These are phyloP conservation scores for Cercospora nicotianae DNA, from an alignment of 2,329 filamentous ascomycete genomes.

Conservation along the genomic window DNA sequence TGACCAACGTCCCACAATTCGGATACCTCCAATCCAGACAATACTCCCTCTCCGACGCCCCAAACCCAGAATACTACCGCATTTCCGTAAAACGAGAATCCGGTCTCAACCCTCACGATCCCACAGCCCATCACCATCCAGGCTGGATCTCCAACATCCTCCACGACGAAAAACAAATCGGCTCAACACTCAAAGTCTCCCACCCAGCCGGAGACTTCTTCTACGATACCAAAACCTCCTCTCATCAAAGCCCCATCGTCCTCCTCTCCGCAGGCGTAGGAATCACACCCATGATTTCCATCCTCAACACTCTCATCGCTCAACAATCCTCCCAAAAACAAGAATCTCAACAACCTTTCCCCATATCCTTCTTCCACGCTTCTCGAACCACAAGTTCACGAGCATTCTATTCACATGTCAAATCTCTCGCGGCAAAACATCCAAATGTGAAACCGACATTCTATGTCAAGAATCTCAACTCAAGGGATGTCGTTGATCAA, in stretches of 20 bases:
- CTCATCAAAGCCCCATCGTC: slow-evolving; percentile 55
- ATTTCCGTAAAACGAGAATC: slow-evolving; percentile 70
- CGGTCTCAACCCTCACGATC: slow-evolving; percentile 52
- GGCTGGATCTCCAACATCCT: slow-evolving; percentile 71
- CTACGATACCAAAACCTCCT: slow-evolving; percentile 52
- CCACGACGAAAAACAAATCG: slow-evolving; percentile 61
- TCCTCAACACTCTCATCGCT: slow-evolving; percentile 58
- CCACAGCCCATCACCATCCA: slow-evolving; percentile 52
- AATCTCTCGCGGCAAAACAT: slow-evolving; percentile 45
- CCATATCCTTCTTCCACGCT: slow-evolving; percentile 64
- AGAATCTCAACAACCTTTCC: background rate
- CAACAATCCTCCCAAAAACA: background rate
- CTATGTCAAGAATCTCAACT: slow-evolving; percentile 57
- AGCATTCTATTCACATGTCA: slow-evolving; percentile 58
- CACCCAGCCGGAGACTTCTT: slow-evolving; percentile 65
- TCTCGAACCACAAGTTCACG: slow-evolving; percentile 53
- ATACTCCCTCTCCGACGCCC: slow-evolving; percentile 70
- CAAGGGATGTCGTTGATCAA: slow-evolving; percentile 50
- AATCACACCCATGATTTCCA: slow-evolving; percentile 65
- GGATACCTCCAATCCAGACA: slow-evolving; percentile 67
- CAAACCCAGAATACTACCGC: slow-evolving; percentile 62
- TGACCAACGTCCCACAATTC: slow-evolving; percentile 58
- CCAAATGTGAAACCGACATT: slow-evolving; percentile 55
- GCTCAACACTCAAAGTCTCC: slow-evolving; percentile 64
- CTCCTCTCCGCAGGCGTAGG: slow-evolving; percentile 69